Evolutionary conservation across 1,284 basidiomycete genomes (phyloP).

Genomic region (Austroboletus novae-zelandiae): DNA sequence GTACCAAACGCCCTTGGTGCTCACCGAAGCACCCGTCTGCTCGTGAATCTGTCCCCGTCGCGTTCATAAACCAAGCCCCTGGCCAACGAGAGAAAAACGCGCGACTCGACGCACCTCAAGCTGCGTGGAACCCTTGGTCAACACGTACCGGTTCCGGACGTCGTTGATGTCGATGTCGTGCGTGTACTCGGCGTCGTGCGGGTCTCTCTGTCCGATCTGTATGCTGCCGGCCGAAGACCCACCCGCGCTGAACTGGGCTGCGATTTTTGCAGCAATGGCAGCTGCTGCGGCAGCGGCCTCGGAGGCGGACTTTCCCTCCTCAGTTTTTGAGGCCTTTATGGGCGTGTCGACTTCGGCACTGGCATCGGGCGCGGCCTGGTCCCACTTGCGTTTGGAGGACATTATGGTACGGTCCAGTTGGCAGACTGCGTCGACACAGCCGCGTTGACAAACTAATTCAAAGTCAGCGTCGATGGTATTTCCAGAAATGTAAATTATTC

Average conservation of each 20-base stretch:
- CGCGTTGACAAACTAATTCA: conserved; percentile 8
- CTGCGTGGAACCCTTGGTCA: conserved; percentile 94
- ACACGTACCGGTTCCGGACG: conserved; percentile 89
- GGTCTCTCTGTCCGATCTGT: conserved; percentile 54
- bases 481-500: conserved; percentile 2
- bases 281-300: conserved; percentile 80
- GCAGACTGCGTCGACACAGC: too few species aligned
- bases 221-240: conserved; percentile 40
- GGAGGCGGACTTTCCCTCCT: conserved; percentile 64
- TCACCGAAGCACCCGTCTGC: conserved; percentile 86
- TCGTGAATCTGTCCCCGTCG: conserved; percentile 69
- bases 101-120: conserved; percentile 61
- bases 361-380: conserved; percentile 52
- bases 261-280: conserved; percentile 90
- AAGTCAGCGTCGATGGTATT: conserved; percentile 17
- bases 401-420: conserved; percentile 27
- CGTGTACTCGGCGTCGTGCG: conserved; percentile 80
- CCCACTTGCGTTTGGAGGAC: conserved; percentile 73
- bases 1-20: conserved; percentile 93
- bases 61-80: not conserved
- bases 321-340: conserved; percentile 46
- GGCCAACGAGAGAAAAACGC: too few species aligned
- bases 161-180: conserved; percentile 98
- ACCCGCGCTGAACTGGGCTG: conserved; percentile 70
- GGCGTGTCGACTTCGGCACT: conserved; percentile 37